Evolutionary conservation across 129 eudicot genomes (phyloP).

Genomic region (Lactuca saligna): DNA sequence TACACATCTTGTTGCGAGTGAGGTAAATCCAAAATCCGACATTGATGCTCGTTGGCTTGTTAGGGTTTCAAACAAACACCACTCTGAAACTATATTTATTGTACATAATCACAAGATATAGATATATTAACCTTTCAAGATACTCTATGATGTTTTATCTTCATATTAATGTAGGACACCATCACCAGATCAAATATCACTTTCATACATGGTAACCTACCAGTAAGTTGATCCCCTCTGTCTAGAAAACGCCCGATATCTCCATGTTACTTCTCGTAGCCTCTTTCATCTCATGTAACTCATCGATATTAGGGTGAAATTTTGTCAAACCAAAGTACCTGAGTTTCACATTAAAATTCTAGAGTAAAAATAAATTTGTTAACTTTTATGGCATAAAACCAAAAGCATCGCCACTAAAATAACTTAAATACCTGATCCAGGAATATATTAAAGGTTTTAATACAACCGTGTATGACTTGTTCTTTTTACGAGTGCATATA

Average conservation of each 20-base stretch:
- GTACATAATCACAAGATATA: no score
- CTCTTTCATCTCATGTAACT: no score
- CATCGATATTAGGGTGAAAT: not conserved
- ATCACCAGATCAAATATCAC: no score
- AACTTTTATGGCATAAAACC: not conserved
- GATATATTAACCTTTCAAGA: no score
- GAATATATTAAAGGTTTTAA: conserved; percentile 30
- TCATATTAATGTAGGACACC: no score
- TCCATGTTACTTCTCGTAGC: not conserved
- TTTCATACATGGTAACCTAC: not conserved
- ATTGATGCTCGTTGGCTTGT: no score
- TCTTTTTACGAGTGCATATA: conserved; percentile 17
- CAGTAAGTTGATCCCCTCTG: not conserved
- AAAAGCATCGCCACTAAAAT: not conserved
- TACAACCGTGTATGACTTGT: conserved; percentile 16
- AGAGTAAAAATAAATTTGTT: no score
- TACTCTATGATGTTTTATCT: no score
- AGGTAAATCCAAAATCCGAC: no score
- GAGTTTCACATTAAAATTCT: not conserved
- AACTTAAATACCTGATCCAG: conserved; percentile 20
- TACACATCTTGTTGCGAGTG: no score
- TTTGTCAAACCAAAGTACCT: not conserved
- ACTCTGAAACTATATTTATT: no score
- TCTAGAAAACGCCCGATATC: not conserved
- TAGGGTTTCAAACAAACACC: no score